A percentile compares a stretch with the other conserved stretches of the same genome.
These are phyloP conservation scores for Moricandia arvensis DNA, from an alignment of 345 rosid genomes.

Conservation along the genomic window DNA sequence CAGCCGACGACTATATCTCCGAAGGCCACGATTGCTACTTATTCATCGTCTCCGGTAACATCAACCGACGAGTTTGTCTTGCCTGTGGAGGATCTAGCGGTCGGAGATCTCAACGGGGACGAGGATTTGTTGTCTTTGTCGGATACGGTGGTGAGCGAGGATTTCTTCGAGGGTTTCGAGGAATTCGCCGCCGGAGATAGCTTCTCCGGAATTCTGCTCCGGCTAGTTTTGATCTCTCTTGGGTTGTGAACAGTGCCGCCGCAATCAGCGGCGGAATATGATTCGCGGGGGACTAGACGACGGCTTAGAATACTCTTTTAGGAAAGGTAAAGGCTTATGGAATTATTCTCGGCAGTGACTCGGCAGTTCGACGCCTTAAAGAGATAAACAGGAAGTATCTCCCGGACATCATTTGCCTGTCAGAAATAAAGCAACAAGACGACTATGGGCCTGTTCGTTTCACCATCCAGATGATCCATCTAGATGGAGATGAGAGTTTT, in stretches of 20 bases:
- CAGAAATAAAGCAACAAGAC: too few species aligned
- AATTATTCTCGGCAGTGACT: slow-evolving; percentile 32
- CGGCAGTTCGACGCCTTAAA: too few species aligned
- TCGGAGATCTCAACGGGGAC: slow-evolving; percentile 56
- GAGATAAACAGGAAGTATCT: too few species aligned
- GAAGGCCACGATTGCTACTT: slow-evolving; percentile 39
- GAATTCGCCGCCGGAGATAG: slow-evolving; percentile 50
- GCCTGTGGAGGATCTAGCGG: slow-evolving; percentile 44
- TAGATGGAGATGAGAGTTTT: too few species aligned
- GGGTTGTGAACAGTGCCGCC: slow-evolving; percentile 43
- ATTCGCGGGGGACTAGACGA: slow-evolving; percentile 10
- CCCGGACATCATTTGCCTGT: too few species aligned
- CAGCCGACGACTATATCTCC: slow-evolving; percentile 38
- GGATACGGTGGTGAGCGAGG: slow-evolving; percentile 64
- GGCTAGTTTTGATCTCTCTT: slow-evolving; percentile 54
- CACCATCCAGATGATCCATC: too few species aligned
- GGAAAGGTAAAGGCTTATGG: slow-evolving; percentile 23
- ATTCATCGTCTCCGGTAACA: slow-evolving; percentile 55
- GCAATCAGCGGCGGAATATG: slow-evolving; percentile 50
- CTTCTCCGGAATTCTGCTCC: slow-evolving; percentile 49
- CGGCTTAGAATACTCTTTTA: slow-evolving; percentile 29
- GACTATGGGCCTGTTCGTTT: too few species aligned
- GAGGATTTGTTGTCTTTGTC: slow-evolving; percentile 56
- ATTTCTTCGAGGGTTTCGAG: slow-evolving; percentile 76
- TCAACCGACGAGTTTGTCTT: slow-evolving; percentile 46